These are phyloP conservation scores for Ploettnerulaceae sp. DNA, from an alignment of 2,329 filamentous ascomycete genomes.

Conservation along the genomic window DNA sequence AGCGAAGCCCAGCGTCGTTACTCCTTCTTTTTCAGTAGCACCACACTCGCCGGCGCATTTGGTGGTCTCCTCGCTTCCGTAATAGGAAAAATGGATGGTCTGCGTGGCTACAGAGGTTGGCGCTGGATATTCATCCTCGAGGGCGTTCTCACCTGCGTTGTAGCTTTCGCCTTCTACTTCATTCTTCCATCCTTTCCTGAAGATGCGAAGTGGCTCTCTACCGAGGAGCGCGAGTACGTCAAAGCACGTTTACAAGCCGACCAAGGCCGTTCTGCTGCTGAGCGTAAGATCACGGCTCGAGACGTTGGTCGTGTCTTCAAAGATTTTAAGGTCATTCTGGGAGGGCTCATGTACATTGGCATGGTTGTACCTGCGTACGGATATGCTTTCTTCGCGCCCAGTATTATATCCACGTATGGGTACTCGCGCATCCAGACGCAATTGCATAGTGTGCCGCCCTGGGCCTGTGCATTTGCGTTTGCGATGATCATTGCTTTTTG, in stretches of 20 bases:
- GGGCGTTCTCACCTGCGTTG: slow-evolving; percentile 57
- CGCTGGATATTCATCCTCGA: slow-evolving; percentile 82
- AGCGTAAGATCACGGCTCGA: slow-evolving; percentile 53
- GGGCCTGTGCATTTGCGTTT: slow-evolving; percentile 71
- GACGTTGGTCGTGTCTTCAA: slow-evolving; percentile 63
- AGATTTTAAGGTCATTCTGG: slow-evolving; percentile 69
- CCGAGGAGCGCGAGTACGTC: slow-evolving; percentile 65
- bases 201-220: slow-evolving; percentile 64
- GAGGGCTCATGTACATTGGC: slow-evolving; percentile 77
- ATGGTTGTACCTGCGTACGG: slow-evolving; percentile 72
- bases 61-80: slow-evolving; percentile 79
- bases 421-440: slow-evolving; percentile 52
- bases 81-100: slow-evolving; percentile 80
- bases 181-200: slow-evolving; percentile 70
- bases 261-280: slow-evolving; percentile 60
- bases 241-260: slow-evolving; percentile 62
- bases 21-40: slow-evolving; percentile 87
- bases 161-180: slow-evolving; percentile 62
- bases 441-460: slow-evolving; percentile 50
- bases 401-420: slow-evolving; percentile 63
- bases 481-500: slow-evolving; percentile 68
- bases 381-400: slow-evolving; percentile 73
- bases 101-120: slow-evolving; percentile 67
- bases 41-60: slow-evolving; percentile 76
- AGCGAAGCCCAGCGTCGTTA: slow-evolving; percentile 86